A percentile compares a stretch with the other conserved stretches of the same genome.
phyloP scores from a whole-genome alignment of 139 green algal genomes.

The Chlorella vulgaris region DNA sequence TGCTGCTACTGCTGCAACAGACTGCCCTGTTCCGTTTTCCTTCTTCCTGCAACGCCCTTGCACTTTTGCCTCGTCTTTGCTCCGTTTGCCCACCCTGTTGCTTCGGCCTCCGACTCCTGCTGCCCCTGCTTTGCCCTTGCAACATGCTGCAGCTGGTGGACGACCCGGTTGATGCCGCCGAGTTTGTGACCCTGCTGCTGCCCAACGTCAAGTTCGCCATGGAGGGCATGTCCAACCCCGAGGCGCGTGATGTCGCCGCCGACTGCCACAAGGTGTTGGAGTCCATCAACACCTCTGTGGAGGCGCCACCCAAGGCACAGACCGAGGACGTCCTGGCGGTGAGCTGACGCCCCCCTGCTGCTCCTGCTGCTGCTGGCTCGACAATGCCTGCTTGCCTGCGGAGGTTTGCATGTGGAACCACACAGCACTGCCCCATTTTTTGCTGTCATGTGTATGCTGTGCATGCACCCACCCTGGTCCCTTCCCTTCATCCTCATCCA shows the following conservation, averaged over 20 bases:
- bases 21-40: too few species aligned
- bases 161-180: conserved; percentile 63
- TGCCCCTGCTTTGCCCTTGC: background rate
- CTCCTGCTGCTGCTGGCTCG: too few species aligned
- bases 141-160: conserved; percentile 44
- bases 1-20: too few species aligned
- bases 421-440: background rate
- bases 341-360: conserved; percentile 9
- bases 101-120: background rate
- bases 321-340: conserved; percentile 17
- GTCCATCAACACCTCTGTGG: conserved; percentile 37
- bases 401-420: background rate
- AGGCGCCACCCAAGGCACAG: conserved; percentile 28
- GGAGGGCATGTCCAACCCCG: conserved; percentile 71
- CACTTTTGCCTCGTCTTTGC: background rate
- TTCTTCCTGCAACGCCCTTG: too few species aligned
- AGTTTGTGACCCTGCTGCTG: conserved; percentile 73
- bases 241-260: conserved; percentile 55
- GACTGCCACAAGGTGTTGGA: conserved; percentile 44
- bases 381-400: too few species aligned
- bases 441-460: background rate
- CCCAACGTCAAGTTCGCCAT: conserved; percentile 63
- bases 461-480: background rate
- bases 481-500: background rate
- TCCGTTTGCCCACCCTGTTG: background rate